Conservation (phyloP, 345 rosid genomes). For the Eucalyptus urophylla region DNA sequence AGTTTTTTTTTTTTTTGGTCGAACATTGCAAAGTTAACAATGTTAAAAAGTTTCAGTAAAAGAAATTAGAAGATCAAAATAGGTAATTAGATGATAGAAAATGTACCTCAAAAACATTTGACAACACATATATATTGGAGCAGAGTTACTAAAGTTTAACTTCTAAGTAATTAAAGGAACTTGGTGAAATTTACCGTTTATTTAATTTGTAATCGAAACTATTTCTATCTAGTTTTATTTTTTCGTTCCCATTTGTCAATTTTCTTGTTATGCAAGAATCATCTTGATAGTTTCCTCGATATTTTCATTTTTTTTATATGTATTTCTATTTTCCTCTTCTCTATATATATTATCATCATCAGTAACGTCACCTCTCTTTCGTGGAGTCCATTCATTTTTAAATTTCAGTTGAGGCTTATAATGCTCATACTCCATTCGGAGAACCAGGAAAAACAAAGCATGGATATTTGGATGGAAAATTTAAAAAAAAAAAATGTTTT, state of each 20-base stretch:
- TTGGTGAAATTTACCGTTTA: background rate
- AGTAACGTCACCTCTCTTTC: background rate
- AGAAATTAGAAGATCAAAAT: background rate
- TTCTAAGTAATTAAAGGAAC: too few relatives aligned
- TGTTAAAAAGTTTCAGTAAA: background rate
- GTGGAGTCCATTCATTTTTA: background rate
- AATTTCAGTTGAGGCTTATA: background rate
- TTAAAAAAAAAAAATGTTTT: background rate
- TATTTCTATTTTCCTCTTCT: background rate
- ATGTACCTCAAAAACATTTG: fast-evolving
- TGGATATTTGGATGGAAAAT: background rate
- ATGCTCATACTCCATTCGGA: background rate
- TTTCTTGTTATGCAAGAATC: background rate
- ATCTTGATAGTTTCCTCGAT: background rate
- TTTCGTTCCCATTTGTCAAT: fast-evolving
- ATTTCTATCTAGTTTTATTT: too few relatives aligned
- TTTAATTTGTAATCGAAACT: background rate
- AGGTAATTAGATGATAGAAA: too few relatives aligned
- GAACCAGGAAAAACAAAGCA: background rate
- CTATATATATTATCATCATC: background rate
- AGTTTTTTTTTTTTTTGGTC: background rate
- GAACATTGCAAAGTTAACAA: background rate
- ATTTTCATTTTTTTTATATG: background rate
- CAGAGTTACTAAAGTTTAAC: too few relatives aligned
- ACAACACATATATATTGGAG: too few relatives aligned